These are phyloP conservation scores for Mycena vitilis DNA, from an alignment of 768 basidiomycete species.

Conservation along the genomic window DNA sequence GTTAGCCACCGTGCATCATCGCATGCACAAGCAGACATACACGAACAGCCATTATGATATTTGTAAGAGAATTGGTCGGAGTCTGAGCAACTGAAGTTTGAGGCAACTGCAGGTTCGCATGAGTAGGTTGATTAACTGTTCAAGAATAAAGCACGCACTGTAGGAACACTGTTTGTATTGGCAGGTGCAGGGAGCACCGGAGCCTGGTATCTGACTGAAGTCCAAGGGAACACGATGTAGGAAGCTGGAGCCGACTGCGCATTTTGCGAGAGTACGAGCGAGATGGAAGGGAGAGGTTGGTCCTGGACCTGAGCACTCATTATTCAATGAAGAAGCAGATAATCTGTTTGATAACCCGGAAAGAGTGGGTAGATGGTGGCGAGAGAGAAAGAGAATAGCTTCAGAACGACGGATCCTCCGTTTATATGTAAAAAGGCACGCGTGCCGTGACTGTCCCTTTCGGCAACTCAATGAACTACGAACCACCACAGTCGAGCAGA, in stretches of 20 bases:
- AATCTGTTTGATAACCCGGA: not conserved
- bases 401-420: not conserved
- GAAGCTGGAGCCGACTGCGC: slow-evolving; percentile 1
- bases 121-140: too few species aligned
- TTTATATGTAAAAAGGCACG: not conserved
- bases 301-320: slow-evolving; percentile 7
- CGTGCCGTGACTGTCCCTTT: slow-evolving; percentile 14
- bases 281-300: slow-evolving; percentile 9
- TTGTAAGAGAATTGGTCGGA: not conserved
- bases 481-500: not conserved
- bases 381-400: not conserved
- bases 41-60: not conserved
- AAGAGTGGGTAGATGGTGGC: slow-evolving; percentile 2
- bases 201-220: slow-evolving; percentile 7
- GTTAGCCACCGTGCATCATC: not conserved
- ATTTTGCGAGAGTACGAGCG: slow-evolving; percentile 11
- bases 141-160: not conserved
- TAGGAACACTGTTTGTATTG: not conserved
- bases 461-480: not conserved
- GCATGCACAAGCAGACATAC: not conserved
- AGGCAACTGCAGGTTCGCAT: not conserved
- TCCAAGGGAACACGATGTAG: slow-evolving; percentile 21
- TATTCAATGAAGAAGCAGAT: not conserved
- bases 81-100: not conserved
- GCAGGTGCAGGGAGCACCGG: not conserved